Evolutionary conservation across 208 protist species (phyloP).

Genomic region (Crithidia sp.): DNA sequence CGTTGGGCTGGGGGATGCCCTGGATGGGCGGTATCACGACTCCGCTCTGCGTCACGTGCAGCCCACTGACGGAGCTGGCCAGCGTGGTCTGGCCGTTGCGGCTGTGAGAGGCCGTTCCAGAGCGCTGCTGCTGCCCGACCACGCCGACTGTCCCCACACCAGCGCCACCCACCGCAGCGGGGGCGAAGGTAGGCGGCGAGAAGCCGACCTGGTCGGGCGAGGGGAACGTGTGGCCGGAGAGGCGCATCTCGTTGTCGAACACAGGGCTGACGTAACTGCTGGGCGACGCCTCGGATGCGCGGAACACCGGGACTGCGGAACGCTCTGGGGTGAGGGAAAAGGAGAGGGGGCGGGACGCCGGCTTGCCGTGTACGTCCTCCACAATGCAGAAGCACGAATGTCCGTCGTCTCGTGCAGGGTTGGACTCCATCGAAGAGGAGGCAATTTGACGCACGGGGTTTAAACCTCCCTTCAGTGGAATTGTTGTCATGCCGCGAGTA

Average conservation of each 20-base stretch:
- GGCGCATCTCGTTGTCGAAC: conserved; percentile 1
- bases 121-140: not conserved
- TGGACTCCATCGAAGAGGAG: not conserved
- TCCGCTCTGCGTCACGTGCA: conserved; percentile 16
- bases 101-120: conserved; percentile 10
- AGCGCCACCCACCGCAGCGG: not conserved
- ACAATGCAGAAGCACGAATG: conserved; percentile 12
- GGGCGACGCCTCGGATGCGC: not conserved
- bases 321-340: conserved; percentile 6
- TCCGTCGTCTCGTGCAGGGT: not conserved
- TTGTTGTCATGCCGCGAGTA: too few relatives aligned
- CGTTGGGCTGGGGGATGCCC: conserved; percentile 17
- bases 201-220: not conserved
- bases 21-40: conserved; percentile 15
- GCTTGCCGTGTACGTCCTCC: conserved; percentile 15
- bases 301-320: not conserved
- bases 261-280: not conserved
- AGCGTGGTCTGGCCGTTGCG: not conserved
- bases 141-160: not conserved
- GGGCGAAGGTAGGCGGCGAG: not conserved
- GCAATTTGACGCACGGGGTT: not conserved
- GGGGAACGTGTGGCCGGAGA: not conserved
- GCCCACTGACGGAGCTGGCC: not conserved
- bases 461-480: not conserved
- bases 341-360: conserved; percentile 7